These are phyloP conservation scores for Colletotrichum coccodes DNA, from an alignment of 2,329 filamentous ascomycete genomes.

Conservation along the genomic window DNA sequence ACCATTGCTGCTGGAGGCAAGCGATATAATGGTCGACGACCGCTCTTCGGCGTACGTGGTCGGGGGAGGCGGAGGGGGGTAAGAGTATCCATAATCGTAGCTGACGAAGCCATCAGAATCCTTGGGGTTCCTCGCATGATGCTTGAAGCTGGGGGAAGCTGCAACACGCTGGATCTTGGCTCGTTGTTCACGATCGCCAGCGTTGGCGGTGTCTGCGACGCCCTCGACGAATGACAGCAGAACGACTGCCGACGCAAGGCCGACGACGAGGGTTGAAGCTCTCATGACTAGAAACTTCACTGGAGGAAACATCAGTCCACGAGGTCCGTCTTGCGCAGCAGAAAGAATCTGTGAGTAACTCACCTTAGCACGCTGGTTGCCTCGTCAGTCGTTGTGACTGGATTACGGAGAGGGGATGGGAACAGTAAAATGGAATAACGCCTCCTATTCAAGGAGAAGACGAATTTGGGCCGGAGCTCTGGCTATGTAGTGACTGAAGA, in stretches of 20 bases:
- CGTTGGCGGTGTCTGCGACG: neutral
- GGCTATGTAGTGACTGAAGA: neutral
- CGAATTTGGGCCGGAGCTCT: neutral
- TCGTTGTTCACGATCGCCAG: neutral
- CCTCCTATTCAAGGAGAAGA: neutral
- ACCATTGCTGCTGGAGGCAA: neutral
- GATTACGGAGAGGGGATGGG: neutral
- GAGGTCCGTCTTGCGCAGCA: neutral
- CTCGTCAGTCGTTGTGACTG: neutral
- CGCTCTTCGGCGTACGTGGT: conserved; percentile 24
- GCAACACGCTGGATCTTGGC: neutral
- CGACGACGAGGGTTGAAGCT: conserved; percentile 41
- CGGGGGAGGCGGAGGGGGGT: neutral
- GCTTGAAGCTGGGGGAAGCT: neutral
- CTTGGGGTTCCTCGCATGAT: neutral
- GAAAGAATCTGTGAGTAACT: neutral
- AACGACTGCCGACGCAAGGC: conserved; percentile 45
- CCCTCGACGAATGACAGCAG: conserved; percentile 39
- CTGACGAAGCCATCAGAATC: neutral
- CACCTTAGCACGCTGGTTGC: neutral
- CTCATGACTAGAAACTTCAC: conserved; percentile 44
- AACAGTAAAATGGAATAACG: neutral
- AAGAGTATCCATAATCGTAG: conserved; percentile 32
- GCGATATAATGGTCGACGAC: neutral
- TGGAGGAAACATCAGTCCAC: neutral